Percentiles rank a stretch among this genome's conserved stretches.
Evolutionary conservation across 2,329 filamentous ascomycete genomes (phyloP).

Genomic region (Calonectria ilicicola): DNA sequence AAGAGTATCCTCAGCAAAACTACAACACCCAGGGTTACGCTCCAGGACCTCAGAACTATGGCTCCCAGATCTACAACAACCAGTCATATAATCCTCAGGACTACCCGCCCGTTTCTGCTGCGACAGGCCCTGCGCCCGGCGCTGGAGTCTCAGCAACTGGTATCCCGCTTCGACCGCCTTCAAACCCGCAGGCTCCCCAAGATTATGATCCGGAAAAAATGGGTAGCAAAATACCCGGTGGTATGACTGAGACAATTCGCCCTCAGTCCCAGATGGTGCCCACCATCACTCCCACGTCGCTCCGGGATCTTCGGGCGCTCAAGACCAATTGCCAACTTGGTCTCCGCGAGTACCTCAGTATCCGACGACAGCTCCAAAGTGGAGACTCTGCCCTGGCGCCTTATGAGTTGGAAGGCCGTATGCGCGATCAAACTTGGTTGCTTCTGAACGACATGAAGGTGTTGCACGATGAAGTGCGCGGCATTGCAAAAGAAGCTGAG

Average conservation of each 20-base stretch:
- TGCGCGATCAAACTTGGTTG: conserved; percentile 56
- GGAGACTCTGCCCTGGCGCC: conserved; percentile 45
- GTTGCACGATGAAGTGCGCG: conserved; percentile 58
- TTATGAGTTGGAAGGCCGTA: conserved; percentile 55
- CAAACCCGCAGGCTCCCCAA: conserved; percentile 36
- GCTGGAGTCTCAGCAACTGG: conserved; percentile 28
- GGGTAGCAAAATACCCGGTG: conserved; percentile 22
- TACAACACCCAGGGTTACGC: background rate
- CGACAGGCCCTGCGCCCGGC: conserved; percentile 15
- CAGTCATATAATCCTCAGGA: conserved; percentile 27
- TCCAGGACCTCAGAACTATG: background rate
- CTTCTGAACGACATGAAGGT: conserved; percentile 58
- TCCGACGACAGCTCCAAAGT: conserved; percentile 47
- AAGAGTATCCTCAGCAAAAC: conserved; percentile 10
- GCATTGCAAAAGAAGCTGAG: conserved; percentile 58
- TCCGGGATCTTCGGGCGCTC: conserved; percentile 47
- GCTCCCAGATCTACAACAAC: background rate
- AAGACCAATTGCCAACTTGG: conserved; percentile 51
- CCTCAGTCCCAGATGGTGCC: conserved; percentile 33
- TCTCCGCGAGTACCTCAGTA: conserved; percentile 50
- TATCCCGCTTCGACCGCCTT: conserved; percentile 37
- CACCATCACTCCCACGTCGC: conserved; percentile 32
- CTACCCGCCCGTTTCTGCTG: conserved; percentile 31
- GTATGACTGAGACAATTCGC: conserved; percentile 30
- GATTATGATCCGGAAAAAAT: conserved; percentile 19